Evolutionary conservation across 306 rosid genomes (phyloP).

Genomic region (Chamaecrista fasciculata): DNA sequence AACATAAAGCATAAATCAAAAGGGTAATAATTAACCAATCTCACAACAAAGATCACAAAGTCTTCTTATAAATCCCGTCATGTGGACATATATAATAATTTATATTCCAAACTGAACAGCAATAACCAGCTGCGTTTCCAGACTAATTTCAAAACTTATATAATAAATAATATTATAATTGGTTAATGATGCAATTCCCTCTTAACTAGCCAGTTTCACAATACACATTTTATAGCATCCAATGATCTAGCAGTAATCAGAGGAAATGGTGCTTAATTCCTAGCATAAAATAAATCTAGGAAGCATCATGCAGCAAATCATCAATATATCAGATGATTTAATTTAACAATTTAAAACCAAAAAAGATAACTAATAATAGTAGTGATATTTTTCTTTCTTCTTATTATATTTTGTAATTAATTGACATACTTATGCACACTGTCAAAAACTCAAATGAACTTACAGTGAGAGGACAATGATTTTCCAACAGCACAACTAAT

Average conservation of each 20-base stretch:
- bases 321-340: neutral
- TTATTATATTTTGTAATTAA: neutral
- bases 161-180: neutral
- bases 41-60: conserved; percentile 19
- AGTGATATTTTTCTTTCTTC: neutral
- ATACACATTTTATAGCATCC: neutral
- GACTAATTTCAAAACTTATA: neutral
- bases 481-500: neutral
- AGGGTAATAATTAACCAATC: conserved; percentile 8
- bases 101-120: neutral
- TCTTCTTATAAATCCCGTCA: conserved; percentile 1
- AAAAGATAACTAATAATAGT: neutral
- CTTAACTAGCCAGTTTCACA: neutral
- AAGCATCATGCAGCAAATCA: neutral
- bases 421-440: neutral
- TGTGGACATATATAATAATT: neutral
- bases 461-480: neutral
- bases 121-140: neutral
- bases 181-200: neutral
- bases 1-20: conserved; percentile 1
- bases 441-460: neutral
- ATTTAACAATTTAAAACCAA: neutral
- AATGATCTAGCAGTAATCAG: neutral
- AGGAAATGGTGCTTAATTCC: neutral
- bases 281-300: neutral